Percentiles rank a stretch among this genome's conserved stretches.
Conservation (phyloP, 352 stramenopile species). For the Globisporangium polare region DNA sequence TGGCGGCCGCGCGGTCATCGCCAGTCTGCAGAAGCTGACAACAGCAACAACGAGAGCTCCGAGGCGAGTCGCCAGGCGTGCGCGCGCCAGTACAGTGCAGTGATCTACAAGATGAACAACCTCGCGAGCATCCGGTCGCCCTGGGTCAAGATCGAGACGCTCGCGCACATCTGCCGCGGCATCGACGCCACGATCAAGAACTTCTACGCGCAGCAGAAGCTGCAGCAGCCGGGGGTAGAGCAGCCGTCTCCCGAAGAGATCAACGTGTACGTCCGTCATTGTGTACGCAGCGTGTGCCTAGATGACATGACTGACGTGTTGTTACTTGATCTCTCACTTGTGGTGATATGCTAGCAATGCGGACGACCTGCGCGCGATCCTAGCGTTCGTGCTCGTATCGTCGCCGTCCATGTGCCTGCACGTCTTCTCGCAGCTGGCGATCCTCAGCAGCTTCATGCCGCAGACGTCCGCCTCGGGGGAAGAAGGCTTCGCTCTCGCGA, state of each 20-base stretch:
- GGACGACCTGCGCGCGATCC: constrained; percentile 39
- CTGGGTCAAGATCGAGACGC: constrained; percentile 43
- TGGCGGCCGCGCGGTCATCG: constrained; percentile 11
- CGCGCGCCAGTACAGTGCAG: constrained; percentile 29
- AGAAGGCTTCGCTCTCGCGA: constrained; percentile 54
- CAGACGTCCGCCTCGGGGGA: constrained; percentile 25
- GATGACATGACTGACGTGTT: not conserved
- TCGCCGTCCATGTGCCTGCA: constrained; percentile 41
- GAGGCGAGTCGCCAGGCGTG: constrained; percentile 19
- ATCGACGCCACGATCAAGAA: constrained; percentile 40
- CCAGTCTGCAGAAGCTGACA: too few species aligned
- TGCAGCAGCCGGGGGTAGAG: not conserved
- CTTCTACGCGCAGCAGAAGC: constrained; percentile 29
- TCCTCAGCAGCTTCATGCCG: constrained; percentile 53
- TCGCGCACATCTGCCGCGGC: constrained; percentile 41
- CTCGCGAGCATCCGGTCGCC: constrained; percentile 48
- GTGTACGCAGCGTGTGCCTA: not conserved
- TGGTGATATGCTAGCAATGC: constrained; percentile 27
- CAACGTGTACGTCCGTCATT: constrained; percentile 31
- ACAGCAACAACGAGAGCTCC: constrained; percentile 20
- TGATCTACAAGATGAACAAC: constrained; percentile 44
- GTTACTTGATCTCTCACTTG: not conserved
- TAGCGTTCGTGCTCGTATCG: constrained; percentile 52
- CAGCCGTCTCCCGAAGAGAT: constrained; percentile 20
- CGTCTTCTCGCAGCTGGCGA: constrained; percentile 51